Base-by-base conservation (phyloP, 805 yeast genomes). In the Metschnikowia vanudenii region DNA sequence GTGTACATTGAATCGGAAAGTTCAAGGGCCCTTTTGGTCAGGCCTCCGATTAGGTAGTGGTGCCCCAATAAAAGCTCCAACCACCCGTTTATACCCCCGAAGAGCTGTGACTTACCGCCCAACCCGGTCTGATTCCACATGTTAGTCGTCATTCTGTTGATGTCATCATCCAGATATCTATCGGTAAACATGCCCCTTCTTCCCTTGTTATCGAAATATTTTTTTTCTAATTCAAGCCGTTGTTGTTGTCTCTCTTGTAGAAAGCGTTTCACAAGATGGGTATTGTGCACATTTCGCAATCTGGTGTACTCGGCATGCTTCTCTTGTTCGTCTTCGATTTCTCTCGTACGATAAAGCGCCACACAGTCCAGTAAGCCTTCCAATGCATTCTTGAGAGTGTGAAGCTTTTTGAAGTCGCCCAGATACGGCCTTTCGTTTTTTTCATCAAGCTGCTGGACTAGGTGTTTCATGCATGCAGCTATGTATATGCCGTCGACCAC, bases 31-130 rank as follows among this genome's bases (percentile, higher is more conserved):
- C 20, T 12, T 29, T 47, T 47, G 30, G 34, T 39, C 16, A n/a
- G 22, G 11, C 47, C 24, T 17, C 50, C 16, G 11, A 43, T 31
- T 9, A 43, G 16, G 13, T 39, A 33, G 17, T 36, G 45, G 16
- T 47, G 50, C 11, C 44, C 50, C 35, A 39, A 13, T 22, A 47
- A 32, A 29, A 47, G 22, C 19, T 36, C 42, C 38, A 43, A 39
- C 2, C 20, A 24, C n/a, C 47, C 41, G 28, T 43, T 47, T 14
- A 47, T 31, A 8, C 47, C 44, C 8, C 22, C 8, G 18, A 20
- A 37, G 19, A 10, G 8, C 9, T 33, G 8, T 4, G n/a, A 8
- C 11, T 20, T 36, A 28, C 34, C 28, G 7, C 14, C 33, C 9
- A 13, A 18, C 6, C 39, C 43, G 3, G 43, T 43, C 13, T 24